Evolutionary conservation across 106 monocot species (phyloP), one percentile per base, ranked within the genome.

Genomic region (Xerophyta viscosa): DNA sequence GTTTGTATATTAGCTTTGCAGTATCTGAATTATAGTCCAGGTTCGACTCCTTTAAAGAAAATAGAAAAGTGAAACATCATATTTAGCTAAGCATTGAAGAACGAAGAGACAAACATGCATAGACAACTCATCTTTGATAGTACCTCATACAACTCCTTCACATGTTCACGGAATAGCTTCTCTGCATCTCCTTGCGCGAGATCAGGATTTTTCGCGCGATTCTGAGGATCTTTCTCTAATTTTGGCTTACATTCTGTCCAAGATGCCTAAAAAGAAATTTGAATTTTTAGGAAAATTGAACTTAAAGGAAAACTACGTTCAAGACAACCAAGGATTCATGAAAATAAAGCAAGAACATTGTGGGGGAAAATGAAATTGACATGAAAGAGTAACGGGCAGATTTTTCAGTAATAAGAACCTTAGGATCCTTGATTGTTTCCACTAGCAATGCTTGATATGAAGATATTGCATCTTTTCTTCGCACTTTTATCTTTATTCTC

Each of bases 171-270:
- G 46, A 96, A 96, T 50, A 85, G 48, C 60, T 79, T 82, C 44
- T 89, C 96, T 24, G 72, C 61, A 66, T 98, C 88, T 20, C 62
- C 63, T 56, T 63, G 73, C 18, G 60, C 61, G 27, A 98, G 62
- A 76, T 82, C 81, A 60, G 85, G 78, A 68, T 86, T 89, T 63
- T 58, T 57, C 46, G 79, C 85, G 48, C 96, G 96, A 22, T 71
- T 81, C 62, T 89, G 96, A 8, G 96, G 96, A 79, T 98, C 96
- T 50, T 89, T 98, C 37, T 89, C 96, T 24, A 98, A 46, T 50
- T 71, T 85, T 24, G 73, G 78, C 60, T 98, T 98, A 29, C 81
- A 84, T 54, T 89, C 89, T 6, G 88, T 85, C 96, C 89, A 98
- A 48, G 96, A 89, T 37, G 88, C 81, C 96, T 98, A 64, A 20